These are phyloP conservation scores for Euphorbia lathyris DNA, from an alignment of 345 rosid species.

Conservation along the genomic window DNA sequence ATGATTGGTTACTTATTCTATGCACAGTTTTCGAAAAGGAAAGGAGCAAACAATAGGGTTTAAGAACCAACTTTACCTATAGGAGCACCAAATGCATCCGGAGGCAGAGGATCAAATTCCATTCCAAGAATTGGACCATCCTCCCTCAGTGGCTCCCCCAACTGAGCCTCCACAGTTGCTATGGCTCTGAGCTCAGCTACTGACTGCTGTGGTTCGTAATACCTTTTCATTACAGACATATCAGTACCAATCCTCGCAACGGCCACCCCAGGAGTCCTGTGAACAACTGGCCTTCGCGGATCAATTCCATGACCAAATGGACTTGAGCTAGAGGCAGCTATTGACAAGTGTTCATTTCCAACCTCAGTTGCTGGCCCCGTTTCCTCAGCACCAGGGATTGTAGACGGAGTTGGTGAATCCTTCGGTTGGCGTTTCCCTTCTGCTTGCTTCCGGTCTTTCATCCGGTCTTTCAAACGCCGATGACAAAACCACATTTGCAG, in stretches of 20 bases:
- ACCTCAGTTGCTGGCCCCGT: slow-evolving; percentile 26
- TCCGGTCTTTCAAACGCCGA: slow-evolving; percentile 82
- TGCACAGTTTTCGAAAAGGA: not conserved
- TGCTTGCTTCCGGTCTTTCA: slow-evolving; percentile 63
- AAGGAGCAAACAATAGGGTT: not conserved
- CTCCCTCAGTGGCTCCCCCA: slow-evolving; percentile 79
- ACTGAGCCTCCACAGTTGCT: slow-evolving; percentile 69
- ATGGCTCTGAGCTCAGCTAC: slow-evolving; percentile 54
- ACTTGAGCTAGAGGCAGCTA: slow-evolving; percentile 29
- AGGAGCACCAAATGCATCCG: slow-evolving; percentile 93
- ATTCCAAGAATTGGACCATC: slow-evolving; percentile 86
- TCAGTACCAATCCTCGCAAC: slow-evolving; percentile 46
- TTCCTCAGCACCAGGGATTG: slow-evolving; percentile 22
- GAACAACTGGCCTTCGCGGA: slow-evolving; percentile 28
- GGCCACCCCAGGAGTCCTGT: slow-evolving; percentile 40
- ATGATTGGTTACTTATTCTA: not conserved
- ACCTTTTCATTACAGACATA: slow-evolving; percentile 42
- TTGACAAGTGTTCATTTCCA: slow-evolving; percentile 29
- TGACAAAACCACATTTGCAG: slow-evolving; percentile 99
- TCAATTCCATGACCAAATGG: slow-evolving; percentile 37
- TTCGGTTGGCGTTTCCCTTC: slow-evolving; percentile 48
- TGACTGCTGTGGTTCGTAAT: slow-evolving; percentile 47
- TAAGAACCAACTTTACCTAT: slow-evolving; percentile 43
- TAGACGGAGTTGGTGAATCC: slow-evolving; percentile 32
- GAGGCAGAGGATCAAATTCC: slow-evolving; percentile 95